Evolutionary conservation across 2,329 filamentous ascomycete species (phyloP).

Genomic region (Didymosphaeria variabile): DNA sequence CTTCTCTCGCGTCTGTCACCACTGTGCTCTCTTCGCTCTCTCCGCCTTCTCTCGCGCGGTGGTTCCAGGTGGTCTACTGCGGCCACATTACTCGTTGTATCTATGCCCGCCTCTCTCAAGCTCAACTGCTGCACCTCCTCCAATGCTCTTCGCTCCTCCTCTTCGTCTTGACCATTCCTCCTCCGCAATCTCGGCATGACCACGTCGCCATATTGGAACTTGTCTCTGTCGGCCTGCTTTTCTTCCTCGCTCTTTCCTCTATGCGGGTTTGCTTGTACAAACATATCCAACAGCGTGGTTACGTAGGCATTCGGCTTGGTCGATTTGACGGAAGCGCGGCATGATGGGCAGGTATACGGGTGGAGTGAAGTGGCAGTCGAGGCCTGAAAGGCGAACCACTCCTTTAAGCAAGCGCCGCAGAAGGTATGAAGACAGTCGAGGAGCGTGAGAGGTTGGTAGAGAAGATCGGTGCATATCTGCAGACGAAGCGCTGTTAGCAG

Average conservation of each 20-base stretch:
- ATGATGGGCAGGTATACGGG: conserved; percentile 89
- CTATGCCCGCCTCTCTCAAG: conserved; percentile 71
- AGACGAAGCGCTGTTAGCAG: conserved; percentile 31
- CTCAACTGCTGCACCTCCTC: conserved; percentile 78
- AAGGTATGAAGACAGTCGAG: conserved; percentile 96
- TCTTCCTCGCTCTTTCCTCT: conserved; percentile 76
- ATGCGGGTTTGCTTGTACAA: conserved; percentile 79
- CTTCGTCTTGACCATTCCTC: conserved; percentile 64
- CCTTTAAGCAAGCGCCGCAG: conserved; percentile 92
- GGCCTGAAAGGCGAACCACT: conserved; percentile 91
- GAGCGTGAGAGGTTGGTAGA: conserved; percentile 88
- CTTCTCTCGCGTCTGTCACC: conserved; percentile 48
- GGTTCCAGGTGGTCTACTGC: conserved; percentile 41
- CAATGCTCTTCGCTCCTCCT: conserved; percentile 74
- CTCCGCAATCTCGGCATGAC: conserved; percentile 72
- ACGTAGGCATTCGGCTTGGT: conserved; percentile 92
- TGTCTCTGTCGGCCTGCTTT: conserved; percentile 75
- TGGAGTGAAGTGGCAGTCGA: conserved; percentile 62
- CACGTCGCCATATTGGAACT: conserved; percentile 83
- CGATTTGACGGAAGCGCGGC: conserved; percentile 83
- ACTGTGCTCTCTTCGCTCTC: conserved; percentile 51
- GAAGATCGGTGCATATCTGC: conserved; percentile 95
- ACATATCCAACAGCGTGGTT: conserved; percentile 89
- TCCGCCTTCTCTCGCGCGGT: conserved; percentile 42
- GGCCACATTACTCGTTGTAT: conserved; percentile 52